Evolutionary conservation across 2,329 filamentous ascomycete genomes (phyloP).

Genomic region (Neodidymelliopsis sp.): DNA sequence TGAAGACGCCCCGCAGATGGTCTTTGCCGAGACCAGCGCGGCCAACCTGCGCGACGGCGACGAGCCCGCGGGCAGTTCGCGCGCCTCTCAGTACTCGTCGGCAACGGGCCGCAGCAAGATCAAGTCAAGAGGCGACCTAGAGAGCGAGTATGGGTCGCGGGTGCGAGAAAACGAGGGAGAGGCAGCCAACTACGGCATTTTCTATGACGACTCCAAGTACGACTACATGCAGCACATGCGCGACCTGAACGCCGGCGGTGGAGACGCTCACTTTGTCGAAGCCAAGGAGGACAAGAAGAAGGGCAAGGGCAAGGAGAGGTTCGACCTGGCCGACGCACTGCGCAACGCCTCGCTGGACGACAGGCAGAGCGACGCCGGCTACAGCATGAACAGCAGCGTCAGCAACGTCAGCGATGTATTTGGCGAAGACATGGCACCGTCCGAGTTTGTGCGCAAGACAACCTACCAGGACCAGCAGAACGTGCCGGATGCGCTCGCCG

Average conservation of each 20-base stretch:
- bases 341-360: conserved; percentile 57
- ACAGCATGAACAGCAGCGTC: conserved; percentile 54
- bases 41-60: conserved; percentile 43
- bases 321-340: conserved; percentile 83
- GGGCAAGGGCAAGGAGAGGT: conserved; percentile 70
- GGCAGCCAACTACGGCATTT: conserved; percentile 91
- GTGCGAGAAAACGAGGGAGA: conserved; percentile 93
- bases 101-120: conserved; percentile 55
- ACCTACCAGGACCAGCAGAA: conserved; percentile 95
- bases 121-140: conserved; percentile 79
- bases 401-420: conserved; percentile 62
- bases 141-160: conserved; percentile 71
- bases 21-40: conserved; percentile 74
- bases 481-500: conserved; percentile 86
- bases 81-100: conserved; percentile 53
- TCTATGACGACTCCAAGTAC: conserved; percentile 93
- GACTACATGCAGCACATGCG: conserved; percentile 99
- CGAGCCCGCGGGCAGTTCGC: conserved; percentile 55
- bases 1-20: conserved; percentile 84
- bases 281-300: conserved; percentile 73
- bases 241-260: conserved; percentile 71
- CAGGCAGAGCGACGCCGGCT: conserved; percentile 50
- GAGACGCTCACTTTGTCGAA: conserved; percentile 85
- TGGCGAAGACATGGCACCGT: conserved; percentile 78
- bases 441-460: conserved; percentile 76